phyloP scores from a whole-genome alignment of 805 yeast genomes.

The Middelhovenomyces tepae region DNA sequence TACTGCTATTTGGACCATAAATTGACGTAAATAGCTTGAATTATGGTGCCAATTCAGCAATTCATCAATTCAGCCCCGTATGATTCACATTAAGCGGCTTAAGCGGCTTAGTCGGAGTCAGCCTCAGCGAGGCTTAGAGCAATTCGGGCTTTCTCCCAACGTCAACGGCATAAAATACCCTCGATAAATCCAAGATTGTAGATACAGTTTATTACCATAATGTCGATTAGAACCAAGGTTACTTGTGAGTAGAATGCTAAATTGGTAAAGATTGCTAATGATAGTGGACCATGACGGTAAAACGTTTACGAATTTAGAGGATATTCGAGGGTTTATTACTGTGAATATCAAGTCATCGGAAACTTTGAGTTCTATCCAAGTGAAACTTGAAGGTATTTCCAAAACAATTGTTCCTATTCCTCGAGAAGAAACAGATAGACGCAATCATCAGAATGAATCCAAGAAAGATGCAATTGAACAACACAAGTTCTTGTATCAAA shows the following conservation, averaged over 20 bases:
- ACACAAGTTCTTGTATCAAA: constrained; percentile 23
- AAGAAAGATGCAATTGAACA: constrained; percentile 16
- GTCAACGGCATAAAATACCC: not conserved
- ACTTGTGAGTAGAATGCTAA: no score
- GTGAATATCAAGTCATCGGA: constrained; percentile 19
- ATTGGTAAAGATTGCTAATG: not conserved
- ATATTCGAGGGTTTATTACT: constrained; percentile 19
- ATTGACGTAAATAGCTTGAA: not conserved
- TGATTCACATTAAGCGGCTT: no score
- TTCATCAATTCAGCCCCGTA: no score
- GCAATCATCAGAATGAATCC: constrained; percentile 11
- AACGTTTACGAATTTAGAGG: constrained; percentile 20
- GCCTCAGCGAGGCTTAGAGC: no score
- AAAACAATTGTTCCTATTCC: constrained; percentile 18
- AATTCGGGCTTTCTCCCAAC: not conserved
- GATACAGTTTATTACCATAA: constrained; percentile 1
- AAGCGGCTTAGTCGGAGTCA: no score
- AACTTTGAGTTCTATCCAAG: constrained; percentile 20
- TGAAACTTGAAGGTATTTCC: constrained; percentile 27
- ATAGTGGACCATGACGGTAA: constrained; percentile 1
- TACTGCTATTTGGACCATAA: not conserved
- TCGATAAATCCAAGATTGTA: not conserved
- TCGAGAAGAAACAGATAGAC: constrained; percentile 7
- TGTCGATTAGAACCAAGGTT: not conserved
- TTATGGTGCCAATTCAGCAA: no score